Evolutionary conservation across 106 monocot species (phyloP), one percentile per base, ranked within the genome.

Genomic region (Dendrobium catenatum): DNA sequence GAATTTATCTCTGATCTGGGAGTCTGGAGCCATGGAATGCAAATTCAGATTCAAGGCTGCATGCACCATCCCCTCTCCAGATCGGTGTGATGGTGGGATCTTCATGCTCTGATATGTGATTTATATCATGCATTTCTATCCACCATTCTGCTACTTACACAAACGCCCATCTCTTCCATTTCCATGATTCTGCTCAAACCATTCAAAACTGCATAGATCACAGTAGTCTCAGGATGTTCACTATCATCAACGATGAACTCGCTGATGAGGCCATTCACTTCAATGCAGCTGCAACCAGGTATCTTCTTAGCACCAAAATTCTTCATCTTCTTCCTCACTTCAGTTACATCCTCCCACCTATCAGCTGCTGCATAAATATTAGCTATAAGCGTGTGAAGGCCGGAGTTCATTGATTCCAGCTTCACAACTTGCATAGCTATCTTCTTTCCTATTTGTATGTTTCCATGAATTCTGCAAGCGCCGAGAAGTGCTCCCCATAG

Each of bases 401-500:
- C 85, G 15, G 79, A 78, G 56, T 85, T 82, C 26, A 54, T 19
- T 0, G 79, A 19, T 43, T 87, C 84, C 20, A 59, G 27, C 58
- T 84, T 46, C 3, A 40, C 16, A 5, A 89, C 26, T 27, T 29
- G 59, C 42, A 77, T 80, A 11, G 78, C 77, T 26, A 83, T 16
- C 51, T 77, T 31, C 43, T 82, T 74, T 7, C 76, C 82, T 56
- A 84, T 78, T 33, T 86, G 75, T 31, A 85, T 68, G 58, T 88
- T 80, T 29, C 87, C 86, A 68, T 90, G 85, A 46, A 83, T 81
- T 73, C 81, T 87, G 43, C 90, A 93, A 66, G 90, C 89, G 11
- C 85, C 85, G 42, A 90, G 87, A 64, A 93, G 79, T 68, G 93
- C 77, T 27, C 89, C 86, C 84, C 83, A 93, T 33, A 92, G 54